Conservation (phyloP, 345 rosid genomes). For the Melaleuca alternifolia region DNA sequence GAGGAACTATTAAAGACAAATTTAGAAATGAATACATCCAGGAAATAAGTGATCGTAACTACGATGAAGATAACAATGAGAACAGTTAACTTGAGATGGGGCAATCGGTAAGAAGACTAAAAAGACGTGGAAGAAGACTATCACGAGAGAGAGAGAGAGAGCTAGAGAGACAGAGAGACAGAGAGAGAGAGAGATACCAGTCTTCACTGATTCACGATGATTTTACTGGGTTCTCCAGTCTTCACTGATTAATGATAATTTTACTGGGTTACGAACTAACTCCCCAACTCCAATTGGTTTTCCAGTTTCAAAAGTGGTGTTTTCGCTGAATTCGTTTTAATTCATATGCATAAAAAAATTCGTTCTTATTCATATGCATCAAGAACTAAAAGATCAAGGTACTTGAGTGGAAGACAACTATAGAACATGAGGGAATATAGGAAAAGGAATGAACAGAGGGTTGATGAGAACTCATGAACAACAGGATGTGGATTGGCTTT, state of each 20-base stretch:
- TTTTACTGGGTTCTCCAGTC: background rate
- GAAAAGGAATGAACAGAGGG: background rate
- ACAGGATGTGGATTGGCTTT: conserved; percentile 29
- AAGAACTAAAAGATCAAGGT: background rate
- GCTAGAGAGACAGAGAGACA: background rate
- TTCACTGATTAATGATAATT: background rate
- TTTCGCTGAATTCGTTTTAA: background rate
- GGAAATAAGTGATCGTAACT: background rate
- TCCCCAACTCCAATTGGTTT: background rate
- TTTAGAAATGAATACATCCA: background rate
- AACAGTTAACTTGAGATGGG: too few species aligned
- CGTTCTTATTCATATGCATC: background rate
- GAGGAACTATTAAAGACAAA: background rate
- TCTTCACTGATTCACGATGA: background rate
- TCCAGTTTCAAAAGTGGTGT: background rate
- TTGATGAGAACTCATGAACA: conserved; percentile 14
- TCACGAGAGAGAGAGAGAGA: background rate
- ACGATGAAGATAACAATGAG: too few species aligned
- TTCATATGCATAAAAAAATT: background rate
- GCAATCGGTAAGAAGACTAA: too few species aligned
- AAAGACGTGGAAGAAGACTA: too few species aligned
- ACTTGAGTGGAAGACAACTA: background rate
- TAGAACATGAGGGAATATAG: background rate
- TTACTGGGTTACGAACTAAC: background rate
- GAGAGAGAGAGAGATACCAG: background rate